Evolutionary conservation across 169 alveolate species (phyloP).

Genomic region (Plasmodium chabaudi): DNA sequence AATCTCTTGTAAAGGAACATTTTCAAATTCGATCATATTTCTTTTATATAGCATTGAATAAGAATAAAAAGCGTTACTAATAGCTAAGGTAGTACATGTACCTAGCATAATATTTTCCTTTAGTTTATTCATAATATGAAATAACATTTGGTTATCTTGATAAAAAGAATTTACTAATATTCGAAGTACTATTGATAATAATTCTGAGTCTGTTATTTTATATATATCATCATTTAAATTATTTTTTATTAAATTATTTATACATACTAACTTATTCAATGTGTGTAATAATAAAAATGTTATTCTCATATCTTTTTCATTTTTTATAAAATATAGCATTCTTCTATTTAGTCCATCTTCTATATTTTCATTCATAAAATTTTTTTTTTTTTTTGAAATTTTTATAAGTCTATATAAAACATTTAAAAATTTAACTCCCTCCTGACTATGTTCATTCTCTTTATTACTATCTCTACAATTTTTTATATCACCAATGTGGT

Average conservation of each 20-base stretch:
- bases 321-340: conserved; percentile 13
- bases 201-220: conserved; percentile 39
- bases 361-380: conserved; percentile 20
- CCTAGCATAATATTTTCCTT: conserved; percentile 30
- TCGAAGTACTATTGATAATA: conserved; percentile 45
- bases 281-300: conserved; percentile 55
- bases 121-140: conserved; percentile 11
- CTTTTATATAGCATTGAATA: conserved; percentile 24
- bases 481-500: too few relatives aligned
- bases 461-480: background rate
- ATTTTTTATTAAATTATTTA: conserved; percentile 17
- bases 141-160: conserved; percentile 2
- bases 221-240: conserved; percentile 14
- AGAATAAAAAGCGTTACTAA: conserved; percentile 51
- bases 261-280: conserved; percentile 25
- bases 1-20: conserved; percentile 21
- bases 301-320: conserved; percentile 23
- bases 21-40: conserved; percentile 3
- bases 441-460: background rate
- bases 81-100: conserved; percentile 35
- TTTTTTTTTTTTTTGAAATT: too few relatives aligned
- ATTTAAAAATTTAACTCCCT: background rate
- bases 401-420: background rate
- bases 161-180: conserved; percentile 24
- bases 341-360: conserved; percentile 9